Evolutionary conservation across 371 early-diverging fungal genomes (phyloP), one percentile per base, ranked within the genome.

Genomic region (Apophysomyces variabilis): DNA sequence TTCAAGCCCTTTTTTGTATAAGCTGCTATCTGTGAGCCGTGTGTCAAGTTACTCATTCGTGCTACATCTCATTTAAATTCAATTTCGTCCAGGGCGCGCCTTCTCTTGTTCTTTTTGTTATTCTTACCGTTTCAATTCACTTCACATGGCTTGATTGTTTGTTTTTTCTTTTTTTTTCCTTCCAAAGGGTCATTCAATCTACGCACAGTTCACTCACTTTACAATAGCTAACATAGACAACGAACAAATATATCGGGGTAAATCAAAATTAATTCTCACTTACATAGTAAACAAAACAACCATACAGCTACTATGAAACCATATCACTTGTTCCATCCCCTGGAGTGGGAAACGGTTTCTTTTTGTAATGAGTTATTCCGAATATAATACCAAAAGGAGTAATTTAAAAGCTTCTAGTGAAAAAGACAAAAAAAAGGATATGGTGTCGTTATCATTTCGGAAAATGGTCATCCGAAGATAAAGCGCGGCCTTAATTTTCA

Each of bases 41-140:
- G 1, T 41, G 13, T 13, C 8, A 41, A 41, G 13, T 8, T 41
- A 13, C 41, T 41, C 41, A 5, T 41, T 41, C 41, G 41, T 41
- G 41, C 8, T 41, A 41, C 41, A 13, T 11, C 41, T 41, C 6
- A 41, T 11, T 41, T 26, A 41, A 41, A 41, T 41, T 41, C 13
- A 8, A 13, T 13, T 41, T 41, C 13, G 5, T 13, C 41, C 41
- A 8, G 41, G 11, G n/a, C 18, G 11, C 11, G 18, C 21, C 47
- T 43, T 38, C 50, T 21, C 35, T 62, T 46, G 12, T 16, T 35
- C 46, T 46, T 61, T 61, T 38, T 38, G n/a, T 60, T 41, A 21
- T 60, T 39, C 39, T 35, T 60, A 9, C 14, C 44, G 44, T 45
- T 45, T 61, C 43, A 41, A 61, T 45, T 14, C 44, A 35, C 35